These are phyloP conservation scores for Cercospora berteroae DNA, from an alignment of 2,329 filamentous ascomycete species.

Conservation along the genomic window DNA sequence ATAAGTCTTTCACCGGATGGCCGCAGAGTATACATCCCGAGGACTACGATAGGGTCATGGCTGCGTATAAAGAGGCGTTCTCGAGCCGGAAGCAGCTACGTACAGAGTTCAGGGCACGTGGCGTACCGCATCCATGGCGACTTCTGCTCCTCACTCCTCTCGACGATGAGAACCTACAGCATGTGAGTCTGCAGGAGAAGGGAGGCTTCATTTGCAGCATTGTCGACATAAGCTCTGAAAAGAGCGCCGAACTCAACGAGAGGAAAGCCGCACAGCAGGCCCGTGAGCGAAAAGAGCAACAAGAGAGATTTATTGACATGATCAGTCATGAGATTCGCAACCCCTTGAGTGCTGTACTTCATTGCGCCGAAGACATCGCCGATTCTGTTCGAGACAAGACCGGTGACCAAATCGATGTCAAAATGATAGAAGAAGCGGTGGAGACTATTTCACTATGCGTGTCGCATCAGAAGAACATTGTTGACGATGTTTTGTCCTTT, in stretches of 20 bases:
- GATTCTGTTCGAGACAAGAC: slow-evolving; percentile 27
- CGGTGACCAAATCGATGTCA: slow-evolving; percentile 21
- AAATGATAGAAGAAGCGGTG: slow-evolving; percentile 30
- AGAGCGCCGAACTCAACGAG: slow-evolving; percentile 44
- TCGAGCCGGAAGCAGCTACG: slow-evolving; percentile 39
- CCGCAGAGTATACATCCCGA: slow-evolving; percentile 47
- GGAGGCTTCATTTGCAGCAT: slow-evolving; percentile 49
- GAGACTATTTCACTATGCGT: slow-evolving; percentile 45
- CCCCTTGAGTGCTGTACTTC: slow-evolving; percentile 41
- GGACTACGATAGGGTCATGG: slow-evolving; percentile 48
- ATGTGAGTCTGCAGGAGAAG: slow-evolving; percentile 35
- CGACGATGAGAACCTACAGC: slow-evolving; percentile 39
- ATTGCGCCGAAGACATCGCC: slow-evolving; percentile 46
- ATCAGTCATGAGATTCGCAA: slow-evolving; percentile 43
- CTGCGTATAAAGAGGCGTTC: slow-evolving; percentile 46
- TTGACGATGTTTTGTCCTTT: slow-evolving; percentile 42
- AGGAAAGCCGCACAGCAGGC: slow-evolving; percentile 45
- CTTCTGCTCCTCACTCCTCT: slow-evolving; percentile 46
- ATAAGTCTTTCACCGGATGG: slow-evolving; percentile 47
- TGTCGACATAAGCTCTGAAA: slow-evolving; percentile 49
- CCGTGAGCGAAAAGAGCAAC: slow-evolving; percentile 45
- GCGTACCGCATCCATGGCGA: slow-evolving; percentile 39
- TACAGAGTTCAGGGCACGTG: slow-evolving; percentile 45
- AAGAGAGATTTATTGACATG: slow-evolving; percentile 50
- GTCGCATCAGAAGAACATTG: slow-evolving; percentile 44